Percentiles rank a stretch among this genome's conserved stretches.
Conservation (phyloP, 139 green algal genomes). For the Tetratostichococcus sp. region DNA sequence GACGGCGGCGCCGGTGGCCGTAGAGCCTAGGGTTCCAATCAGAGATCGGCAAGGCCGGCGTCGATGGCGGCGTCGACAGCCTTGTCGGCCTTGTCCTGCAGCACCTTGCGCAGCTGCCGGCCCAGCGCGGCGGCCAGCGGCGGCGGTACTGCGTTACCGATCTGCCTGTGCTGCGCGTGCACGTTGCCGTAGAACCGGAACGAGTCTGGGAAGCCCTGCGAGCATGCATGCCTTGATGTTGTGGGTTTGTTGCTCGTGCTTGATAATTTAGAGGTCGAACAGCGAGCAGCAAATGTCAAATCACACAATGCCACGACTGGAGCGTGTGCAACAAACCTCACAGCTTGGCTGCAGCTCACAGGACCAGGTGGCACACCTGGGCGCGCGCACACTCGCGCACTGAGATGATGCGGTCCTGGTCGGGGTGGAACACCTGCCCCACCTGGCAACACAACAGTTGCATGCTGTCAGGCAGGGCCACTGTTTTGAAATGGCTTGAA, state of each 20-base stretch:
- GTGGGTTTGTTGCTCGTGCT: no score
- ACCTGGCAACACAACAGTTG: constrained; percentile 33
- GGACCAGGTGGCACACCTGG: constrained; percentile 74
- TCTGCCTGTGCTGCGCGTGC: constrained; percentile 78
- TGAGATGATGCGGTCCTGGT: constrained; percentile 92
- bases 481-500: no score
- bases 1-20: no score
- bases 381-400: constrained; percentile 93
- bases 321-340: no score
- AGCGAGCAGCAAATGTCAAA: no score
- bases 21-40: no score
- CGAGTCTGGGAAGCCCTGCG: constrained; percentile 82
- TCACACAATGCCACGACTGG: no score
- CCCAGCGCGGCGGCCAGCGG: constrained; percentile 82
- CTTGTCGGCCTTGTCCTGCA: constrained; percentile 30
- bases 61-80: constrained; percentile 12
- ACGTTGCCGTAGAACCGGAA: constrained; percentile 82
- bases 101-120: constrained; percentile 55
- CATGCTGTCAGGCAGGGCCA: no score
- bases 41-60: background rate
- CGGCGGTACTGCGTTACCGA: constrained; percentile 89
- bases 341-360: no score
- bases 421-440: constrained; percentile 93
- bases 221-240: background rate
- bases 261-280: no score